phyloP scores from a whole-genome alignment of 2,329 filamentous ascomycete genomes.

The Neopestalotiopsis sp. region DNA sequence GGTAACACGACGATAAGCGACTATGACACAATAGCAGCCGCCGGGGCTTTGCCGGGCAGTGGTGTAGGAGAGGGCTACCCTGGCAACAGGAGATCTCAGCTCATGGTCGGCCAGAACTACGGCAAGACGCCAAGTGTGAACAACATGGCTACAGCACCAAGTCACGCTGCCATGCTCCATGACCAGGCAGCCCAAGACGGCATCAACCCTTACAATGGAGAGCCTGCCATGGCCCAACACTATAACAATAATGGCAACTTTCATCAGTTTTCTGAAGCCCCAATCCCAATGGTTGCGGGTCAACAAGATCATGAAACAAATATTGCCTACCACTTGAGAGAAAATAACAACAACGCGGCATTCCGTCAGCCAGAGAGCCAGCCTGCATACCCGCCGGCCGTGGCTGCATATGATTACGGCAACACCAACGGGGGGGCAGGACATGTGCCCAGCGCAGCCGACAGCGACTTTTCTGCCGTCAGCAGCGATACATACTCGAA shows the following conservation, averaged over 20 bases:
- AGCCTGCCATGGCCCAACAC: conserved; percentile 21
- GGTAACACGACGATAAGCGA: conserved; percentile 43
- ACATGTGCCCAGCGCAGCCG: not conserved
- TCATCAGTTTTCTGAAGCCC: conserved; percentile 25
- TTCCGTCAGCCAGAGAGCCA: not conserved
- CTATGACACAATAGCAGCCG: conserved; percentile 64
- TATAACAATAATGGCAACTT: conserved; percentile 15
- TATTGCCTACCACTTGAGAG: conserved; percentile 4
- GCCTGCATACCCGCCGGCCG: conserved; percentile 2
- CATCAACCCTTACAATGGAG: conserved; percentile 56
- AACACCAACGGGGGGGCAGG: not conserved
- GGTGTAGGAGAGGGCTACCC: conserved; percentile 42
- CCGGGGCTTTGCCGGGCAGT: conserved; percentile 59
- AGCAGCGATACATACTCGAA: not conserved
- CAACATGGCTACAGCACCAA: conserved; percentile 54
- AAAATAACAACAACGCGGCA: not conserved
- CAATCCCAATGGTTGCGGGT: conserved; percentile 28
- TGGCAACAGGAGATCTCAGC: conserved; percentile 26
- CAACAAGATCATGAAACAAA: conserved; percentile 19
- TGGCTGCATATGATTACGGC: not conserved
- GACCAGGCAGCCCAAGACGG: conserved; percentile 59
- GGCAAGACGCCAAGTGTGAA: conserved; percentile 51
- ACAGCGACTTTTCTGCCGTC: conserved; percentile 10
- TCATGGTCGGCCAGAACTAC: conserved; percentile 43
- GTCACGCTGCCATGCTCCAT: conserved; percentile 55